These are phyloP conservation scores for Septoria petroselini DNA, from an alignment of 2,329 filamentous ascomycete species.

Conservation along the genomic window DNA sequence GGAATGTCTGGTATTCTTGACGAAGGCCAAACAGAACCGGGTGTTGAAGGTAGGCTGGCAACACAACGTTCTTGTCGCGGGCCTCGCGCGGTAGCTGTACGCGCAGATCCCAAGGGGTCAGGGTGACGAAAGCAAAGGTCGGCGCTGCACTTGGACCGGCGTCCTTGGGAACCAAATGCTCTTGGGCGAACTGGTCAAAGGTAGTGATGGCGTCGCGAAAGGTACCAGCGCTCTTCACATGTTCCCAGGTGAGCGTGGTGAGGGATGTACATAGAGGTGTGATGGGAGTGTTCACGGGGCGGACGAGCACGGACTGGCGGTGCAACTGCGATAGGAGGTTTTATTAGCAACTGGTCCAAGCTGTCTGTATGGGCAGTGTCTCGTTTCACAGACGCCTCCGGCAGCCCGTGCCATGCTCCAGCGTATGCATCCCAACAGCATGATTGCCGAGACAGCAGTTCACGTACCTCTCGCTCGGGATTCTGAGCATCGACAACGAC, in stretches of 20 bases:
- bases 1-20: conserved; percentile 97
- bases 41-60: conserved; percentile 95
- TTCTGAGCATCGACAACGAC: conserved; percentile 58
- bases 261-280: conserved; percentile 97
- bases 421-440: neutral
- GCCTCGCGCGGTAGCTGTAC: conserved; percentile 97
- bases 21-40: conserved; percentile 95
- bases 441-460: conserved; percentile 5
- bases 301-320: conserved; percentile 93
- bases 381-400: conserved; percentile 27
- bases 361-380: conserved; percentile 24
- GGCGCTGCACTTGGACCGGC: conserved; percentile 46
- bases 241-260: conserved; percentile 97
- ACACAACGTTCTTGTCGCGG: conserved; percentile 94
- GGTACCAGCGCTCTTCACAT: conserved; percentile 93
- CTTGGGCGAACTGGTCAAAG: conserved; percentile 89
- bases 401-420: conserved; percentile 10
- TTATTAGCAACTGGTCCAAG: conserved; percentile 27
- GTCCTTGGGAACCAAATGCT: conserved; percentile 86
- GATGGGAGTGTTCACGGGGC: conserved; percentile 97
- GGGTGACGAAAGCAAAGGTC: conserved; percentile 96
- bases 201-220: conserved; percentile 96
- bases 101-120: conserved; percentile 97
- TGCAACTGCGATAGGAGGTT: conserved; percentile 62
- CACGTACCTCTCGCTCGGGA: conserved; percentile 37